Base-by-base conservation (phyloP, 441 rosid genomes). In the Gossypium davidsonii region DNA sequence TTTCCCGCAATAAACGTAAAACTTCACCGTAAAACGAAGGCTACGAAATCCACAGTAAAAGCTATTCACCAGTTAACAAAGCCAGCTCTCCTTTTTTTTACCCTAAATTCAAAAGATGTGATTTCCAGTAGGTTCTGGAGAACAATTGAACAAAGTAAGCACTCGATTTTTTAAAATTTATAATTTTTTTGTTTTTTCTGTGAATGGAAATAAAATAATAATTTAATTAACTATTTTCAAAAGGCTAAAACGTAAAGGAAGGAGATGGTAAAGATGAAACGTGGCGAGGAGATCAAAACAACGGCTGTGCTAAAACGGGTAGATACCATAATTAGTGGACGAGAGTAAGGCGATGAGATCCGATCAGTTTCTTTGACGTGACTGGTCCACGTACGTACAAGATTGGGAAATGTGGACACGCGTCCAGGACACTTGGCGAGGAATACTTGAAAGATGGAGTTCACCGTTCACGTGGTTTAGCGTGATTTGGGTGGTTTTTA, bases 281-380 rank as follows among this genome's bases (percentile, higher is more conserved):
- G 93, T 89, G 91, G 79, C 85, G 58, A 18, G 59, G 23, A 73
- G 88, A 86, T 86, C 88, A 75, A 77, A 70, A 76, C 78, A 57
- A 72, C 67, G 51, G 79, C 73, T 21, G 18, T 23, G 71, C 14
- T 20, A 8, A 51, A 77, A 79, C 44, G 48, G 82, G 74, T 74
- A 60, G 85, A 83, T 79, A 83, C 84, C 93, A 81, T 81, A 87
- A 87, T 79, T 90, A 83, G 93, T 93, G 98, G 97, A 85, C 84
- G 87, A 86, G 94, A 87, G 81, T 57, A 37, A 67, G 73, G 71
- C 51, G 77, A 77, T 80, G 81, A 78, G 90, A 88, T 88, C 89
- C 94, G 87, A 91, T 93, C 98, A 87, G 80, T 90, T 86, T 80
- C 88, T 12, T 48, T 12, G 15, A 49, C 23, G 3, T 66, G 31